Conservation (phyloP, 345 rosid species). For the Garcia nutans region DNA sequence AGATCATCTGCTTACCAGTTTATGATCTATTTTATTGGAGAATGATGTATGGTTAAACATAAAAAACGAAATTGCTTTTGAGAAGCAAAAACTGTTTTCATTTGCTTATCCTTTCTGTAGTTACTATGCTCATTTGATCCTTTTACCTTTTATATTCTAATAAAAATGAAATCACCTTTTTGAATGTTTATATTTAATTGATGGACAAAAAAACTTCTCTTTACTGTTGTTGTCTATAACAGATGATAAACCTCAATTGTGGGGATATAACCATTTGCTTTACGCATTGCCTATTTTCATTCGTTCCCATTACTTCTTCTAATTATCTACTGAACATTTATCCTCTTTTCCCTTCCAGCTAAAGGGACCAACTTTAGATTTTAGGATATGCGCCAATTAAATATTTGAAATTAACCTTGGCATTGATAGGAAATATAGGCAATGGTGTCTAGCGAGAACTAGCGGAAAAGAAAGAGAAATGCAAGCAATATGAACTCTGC, state of each 20-base stretch:
- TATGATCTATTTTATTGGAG: slow-evolving; percentile 18
- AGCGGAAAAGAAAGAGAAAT: too few species aligned
- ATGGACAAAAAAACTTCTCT: not conserved
- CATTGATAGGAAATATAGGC: too few species aligned
- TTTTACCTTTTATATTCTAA: slow-evolving; percentile 10
- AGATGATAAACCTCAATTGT: not conserved
- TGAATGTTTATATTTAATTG: not conserved
- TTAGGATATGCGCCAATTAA: not conserved
- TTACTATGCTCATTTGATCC: slow-evolving; percentile 1
- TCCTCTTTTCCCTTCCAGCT: not conserved
- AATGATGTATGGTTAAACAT: slow-evolving; percentile 13
- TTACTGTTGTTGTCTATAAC: not conserved
- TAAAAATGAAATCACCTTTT: slow-evolving; percentile 11
- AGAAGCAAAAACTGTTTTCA: slow-evolving; percentile 10
- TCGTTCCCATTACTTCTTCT: not conserved
- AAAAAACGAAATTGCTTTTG: slow-evolving; percentile 12
- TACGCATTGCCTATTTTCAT: not conserved
- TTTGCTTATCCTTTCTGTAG: slow-evolving; percentile 1
- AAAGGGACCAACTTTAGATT: not conserved
- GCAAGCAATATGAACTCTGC: too few species aligned
- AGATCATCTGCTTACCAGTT: slow-evolving; percentile 19
- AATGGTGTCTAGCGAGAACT: too few species aligned
- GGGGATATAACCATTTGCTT: not conserved
- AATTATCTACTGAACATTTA: not conserved
- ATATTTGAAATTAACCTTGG: too few species aligned